phyloP scores from a whole-genome alignment of 345 rosid species.

The Clausena lansium region DNA sequence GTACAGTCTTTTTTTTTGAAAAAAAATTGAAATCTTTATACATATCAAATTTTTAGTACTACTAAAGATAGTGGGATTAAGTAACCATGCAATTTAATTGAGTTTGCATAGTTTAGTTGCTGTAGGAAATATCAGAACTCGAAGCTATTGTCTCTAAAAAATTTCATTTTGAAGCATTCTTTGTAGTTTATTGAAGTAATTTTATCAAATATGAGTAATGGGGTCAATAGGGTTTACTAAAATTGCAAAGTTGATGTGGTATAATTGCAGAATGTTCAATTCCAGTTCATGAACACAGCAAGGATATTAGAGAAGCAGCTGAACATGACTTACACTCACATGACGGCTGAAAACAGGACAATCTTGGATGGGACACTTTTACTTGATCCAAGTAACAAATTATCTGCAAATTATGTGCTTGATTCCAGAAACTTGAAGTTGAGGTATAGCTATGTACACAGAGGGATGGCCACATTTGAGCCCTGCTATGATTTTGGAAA shows the following conservation, averaged over 20 bases:
- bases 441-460: slow-evolving; percentile 29
- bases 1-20: neutral
- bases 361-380: slow-evolving; percentile 31
- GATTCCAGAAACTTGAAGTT: slow-evolving; percentile 28
- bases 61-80: no score
- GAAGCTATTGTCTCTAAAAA: neutral
- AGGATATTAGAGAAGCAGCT: slow-evolving; percentile 27
- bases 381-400: slow-evolving; percentile 26
- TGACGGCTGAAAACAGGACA: slow-evolving; percentile 20
- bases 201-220: neutral
- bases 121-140: neutral
- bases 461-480: slow-evolving; percentile 28
- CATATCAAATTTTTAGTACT: no score
- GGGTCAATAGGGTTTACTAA: neutral
- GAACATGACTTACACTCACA: slow-evolving; percentile 33
- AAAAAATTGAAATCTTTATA: neutral
- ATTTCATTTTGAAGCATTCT: neutral
- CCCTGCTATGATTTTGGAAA: slow-evolving; percentile 35
- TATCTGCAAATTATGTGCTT: slow-evolving; percentile 27
- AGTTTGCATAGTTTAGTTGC: neutral
- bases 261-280: slow-evolving; percentile 26
- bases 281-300: slow-evolving; percentile 39
- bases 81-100: no score
- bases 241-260: neutral
- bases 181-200: neutral